phyloP scores from a whole-genome alignment of 1,284 basidiomycete species.

The Peniophora sp. region DNA sequence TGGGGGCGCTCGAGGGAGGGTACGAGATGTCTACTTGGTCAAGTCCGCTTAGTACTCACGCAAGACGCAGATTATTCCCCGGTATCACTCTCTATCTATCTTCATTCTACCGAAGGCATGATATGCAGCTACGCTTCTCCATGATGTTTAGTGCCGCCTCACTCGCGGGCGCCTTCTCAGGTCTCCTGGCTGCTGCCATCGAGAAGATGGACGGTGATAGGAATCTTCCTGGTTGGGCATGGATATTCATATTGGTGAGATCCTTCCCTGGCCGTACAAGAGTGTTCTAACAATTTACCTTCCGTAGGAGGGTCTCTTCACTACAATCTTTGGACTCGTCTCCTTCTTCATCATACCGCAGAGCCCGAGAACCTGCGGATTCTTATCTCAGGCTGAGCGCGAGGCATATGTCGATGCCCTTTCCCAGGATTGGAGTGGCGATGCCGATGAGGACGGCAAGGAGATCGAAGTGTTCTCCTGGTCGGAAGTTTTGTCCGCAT shows the following conservation, averaged over 20 bases:
- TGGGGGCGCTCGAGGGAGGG: conserved; percentile 19
- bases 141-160: conserved; percentile 51
- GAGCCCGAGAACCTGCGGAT: conserved; percentile 26
- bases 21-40: background rate
- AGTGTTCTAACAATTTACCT: background rate
- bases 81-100: conserved; percentile 16
- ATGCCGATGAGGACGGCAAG: conserved; percentile 15
- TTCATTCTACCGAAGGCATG: conserved; percentile 17
- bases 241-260: conserved; percentile 23
- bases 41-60: background rate
- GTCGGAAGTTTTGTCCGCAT: conserved; percentile 18
- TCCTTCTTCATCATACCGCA: conserved; percentile 31
- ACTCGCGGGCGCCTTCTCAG: conserved; percentile 40
- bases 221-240: conserved; percentile 14
- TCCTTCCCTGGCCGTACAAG: conserved; percentile 3
- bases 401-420: conserved; percentile 25
- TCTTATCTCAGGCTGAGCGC: conserved; percentile 22
- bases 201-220: conserved; percentile 16
- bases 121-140: conserved; percentile 16
- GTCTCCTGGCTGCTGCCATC: conserved; percentile 13
- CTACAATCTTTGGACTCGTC: conserved; percentile 27
- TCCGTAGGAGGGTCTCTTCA: conserved; percentile 34
- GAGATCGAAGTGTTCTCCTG: conserved; percentile 17
- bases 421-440: conserved; percentile 14
- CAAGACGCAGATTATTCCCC: conserved; percentile 12